Percentiles rank a stretch among this genome's conserved stretches.
Evolutionary conservation across 2,329 filamentous ascomycete genomes (phyloP).

Genomic region (Annulohypoxylon truncatum): DNA sequence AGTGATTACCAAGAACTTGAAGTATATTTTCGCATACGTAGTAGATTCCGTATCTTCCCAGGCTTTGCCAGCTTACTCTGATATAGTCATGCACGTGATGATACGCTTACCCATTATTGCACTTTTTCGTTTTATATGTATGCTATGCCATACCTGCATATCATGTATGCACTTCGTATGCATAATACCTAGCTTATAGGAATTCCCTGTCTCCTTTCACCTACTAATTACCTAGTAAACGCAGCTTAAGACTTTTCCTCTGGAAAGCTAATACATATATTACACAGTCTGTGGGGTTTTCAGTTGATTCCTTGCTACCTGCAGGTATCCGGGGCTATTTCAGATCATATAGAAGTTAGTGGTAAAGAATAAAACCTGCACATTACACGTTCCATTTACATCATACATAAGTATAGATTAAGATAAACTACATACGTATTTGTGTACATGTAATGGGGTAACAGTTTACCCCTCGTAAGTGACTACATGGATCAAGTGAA

Average conservation of each 20-base stretch:
- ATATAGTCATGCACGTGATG: conserved; percentile 16
- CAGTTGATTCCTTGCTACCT: not conserved
- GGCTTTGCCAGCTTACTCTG: not conserved
- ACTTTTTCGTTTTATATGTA: conserved; percentile 5
- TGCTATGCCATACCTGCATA: conserved; percentile 8
- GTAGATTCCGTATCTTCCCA: not conserved
- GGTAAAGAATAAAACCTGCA: not conserved
- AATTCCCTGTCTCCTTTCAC: not conserved
- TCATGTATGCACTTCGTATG: not conserved
- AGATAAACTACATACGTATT: not conserved
- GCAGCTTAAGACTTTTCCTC: not conserved
- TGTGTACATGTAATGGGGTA: not conserved
- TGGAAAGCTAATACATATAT: not conserved
- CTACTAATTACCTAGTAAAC: not conserved
- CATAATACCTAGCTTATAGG: not conserved
- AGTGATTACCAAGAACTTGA: conserved; percentile 26
- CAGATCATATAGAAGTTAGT: not conserved
- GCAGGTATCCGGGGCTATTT: not conserved
- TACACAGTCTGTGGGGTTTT: not conserved
- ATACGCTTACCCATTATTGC: not conserved
- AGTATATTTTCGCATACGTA: not conserved
- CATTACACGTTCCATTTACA: not conserved
- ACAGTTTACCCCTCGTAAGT: not conserved
- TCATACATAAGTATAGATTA: not conserved
- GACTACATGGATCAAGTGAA: not conserved